phyloP scores from a whole-genome alignment of 2,329 filamentous ascomycete species.

The Hypoxylon sp. region DNA sequence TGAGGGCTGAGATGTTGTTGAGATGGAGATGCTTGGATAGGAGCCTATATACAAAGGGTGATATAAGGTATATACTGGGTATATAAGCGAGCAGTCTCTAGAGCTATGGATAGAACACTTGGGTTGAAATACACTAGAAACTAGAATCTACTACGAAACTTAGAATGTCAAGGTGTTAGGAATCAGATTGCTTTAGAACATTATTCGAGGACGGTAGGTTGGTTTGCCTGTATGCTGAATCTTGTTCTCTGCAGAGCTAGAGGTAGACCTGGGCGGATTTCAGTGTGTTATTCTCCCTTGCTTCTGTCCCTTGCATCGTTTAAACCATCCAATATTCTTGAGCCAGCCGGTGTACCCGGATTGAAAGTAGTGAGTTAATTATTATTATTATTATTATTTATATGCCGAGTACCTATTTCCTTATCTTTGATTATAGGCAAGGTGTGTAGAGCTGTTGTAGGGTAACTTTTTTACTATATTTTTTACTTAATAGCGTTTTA shows the following conservation, averaged over 20 bases:
- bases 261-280: too few species aligned
- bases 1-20: neutral
- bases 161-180: neutral
- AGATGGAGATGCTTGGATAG: neutral
- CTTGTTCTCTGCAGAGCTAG: neutral
- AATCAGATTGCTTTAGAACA: constrained; percentile 9
- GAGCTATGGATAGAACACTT: too few species aligned
- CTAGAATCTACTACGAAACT: neutral
- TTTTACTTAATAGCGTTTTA: too few species aligned
- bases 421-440: too few species aligned
- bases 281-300: neutral
- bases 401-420: too few species aligned
- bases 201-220: neutral
- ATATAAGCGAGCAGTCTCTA: neutral
- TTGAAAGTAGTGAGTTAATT: too few species aligned
- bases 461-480: too few species aligned
- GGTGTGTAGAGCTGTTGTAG: too few species aligned
- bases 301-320: neutral
- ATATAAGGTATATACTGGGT: constrained; percentile 2
- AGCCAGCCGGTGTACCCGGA: too few species aligned
- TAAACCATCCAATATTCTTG: too few species aligned
- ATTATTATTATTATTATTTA: too few species aligned
- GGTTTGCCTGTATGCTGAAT: neutral
- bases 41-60: neutral
- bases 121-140: neutral